Evolutionary conservation across 129 eudicot genomes (phyloP).

Genomic region (Saposhnikovia divaricata): DNA sequence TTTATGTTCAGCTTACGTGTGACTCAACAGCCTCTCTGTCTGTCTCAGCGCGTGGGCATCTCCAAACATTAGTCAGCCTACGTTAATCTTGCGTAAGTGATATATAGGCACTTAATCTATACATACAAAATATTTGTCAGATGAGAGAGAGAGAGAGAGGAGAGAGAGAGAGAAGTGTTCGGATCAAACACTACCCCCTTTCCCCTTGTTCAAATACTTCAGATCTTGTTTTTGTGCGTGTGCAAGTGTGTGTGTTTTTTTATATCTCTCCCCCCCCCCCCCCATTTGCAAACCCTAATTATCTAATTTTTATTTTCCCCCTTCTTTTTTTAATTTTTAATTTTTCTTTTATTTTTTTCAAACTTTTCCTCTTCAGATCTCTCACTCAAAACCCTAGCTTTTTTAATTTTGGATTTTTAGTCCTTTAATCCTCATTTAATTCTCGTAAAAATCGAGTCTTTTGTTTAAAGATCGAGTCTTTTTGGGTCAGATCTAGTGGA

Average conservation of each 20-base stretch:
- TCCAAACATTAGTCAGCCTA: neutral
- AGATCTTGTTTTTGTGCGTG: constrained; percentile 2
- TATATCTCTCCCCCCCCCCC: neutral
- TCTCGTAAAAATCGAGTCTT: neutral
- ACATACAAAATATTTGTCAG: neutral
- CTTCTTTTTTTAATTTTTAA: neutral
- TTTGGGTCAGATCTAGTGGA: constrained; percentile 22
- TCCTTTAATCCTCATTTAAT: neutral
- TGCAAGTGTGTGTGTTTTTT: neutral
- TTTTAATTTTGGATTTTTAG: constrained; percentile 13
- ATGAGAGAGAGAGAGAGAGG: constrained; percentile 28
- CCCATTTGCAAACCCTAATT: constrained; percentile 33
- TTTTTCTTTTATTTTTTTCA: neutral
- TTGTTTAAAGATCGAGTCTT: constrained; percentile 5
- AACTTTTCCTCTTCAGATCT: constrained; percentile 12
- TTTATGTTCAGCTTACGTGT: neutral
- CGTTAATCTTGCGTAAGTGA: neutral
- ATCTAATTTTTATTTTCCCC: neutral
- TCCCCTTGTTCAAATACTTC: constrained; percentile 1
- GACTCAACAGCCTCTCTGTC: neutral
- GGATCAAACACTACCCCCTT: constrained; percentile 30
- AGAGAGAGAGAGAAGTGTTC: constrained; percentile 23
- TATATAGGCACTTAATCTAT: neutral
- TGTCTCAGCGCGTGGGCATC: neutral
- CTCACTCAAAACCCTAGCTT: constrained; percentile 28